Conservation (phyloP, 1,139 yeast genomes). For the Groenewaldozyma auringiensis region DNA sequence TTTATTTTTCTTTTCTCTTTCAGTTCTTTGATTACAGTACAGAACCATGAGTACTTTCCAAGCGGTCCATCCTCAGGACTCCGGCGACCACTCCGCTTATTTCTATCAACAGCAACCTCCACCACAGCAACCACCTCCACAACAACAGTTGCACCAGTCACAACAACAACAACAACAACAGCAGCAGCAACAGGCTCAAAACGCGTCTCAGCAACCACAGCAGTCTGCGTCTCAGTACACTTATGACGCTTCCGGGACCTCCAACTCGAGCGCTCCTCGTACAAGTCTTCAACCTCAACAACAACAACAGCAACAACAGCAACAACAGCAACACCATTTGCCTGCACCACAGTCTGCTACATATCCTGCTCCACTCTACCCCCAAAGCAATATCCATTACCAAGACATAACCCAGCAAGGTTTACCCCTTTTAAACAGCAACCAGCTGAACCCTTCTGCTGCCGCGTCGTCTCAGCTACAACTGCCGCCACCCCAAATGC, state of each 20-base stretch:
- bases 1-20: not conserved
- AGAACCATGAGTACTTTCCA: not conserved
- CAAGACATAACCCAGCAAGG: constrained; percentile 4
- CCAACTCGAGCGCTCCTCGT: not conserved
- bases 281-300: not conserved
- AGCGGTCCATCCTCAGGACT: not conserved
- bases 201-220: constrained; percentile 3
- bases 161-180: constrained; percentile 8
- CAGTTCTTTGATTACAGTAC: not conserved
- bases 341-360: constrained; percentile 13
- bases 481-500: constrained; percentile 5
- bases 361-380: constrained; percentile 10
- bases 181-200: constrained; percentile 1
- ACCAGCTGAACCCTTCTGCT: constrained; percentile 1
- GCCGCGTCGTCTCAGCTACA: constrained; percentile 1
- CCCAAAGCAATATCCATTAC: constrained; percentile 6
- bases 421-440: constrained; percentile 1
- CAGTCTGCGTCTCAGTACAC: not conserved
- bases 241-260: too few species aligned
- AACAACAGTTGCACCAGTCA: constrained; percentile 9
- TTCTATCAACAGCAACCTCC: constrained; percentile 6
- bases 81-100: constrained; percentile 1
- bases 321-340: constrained; percentile 4
- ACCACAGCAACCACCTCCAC: constrained; percentile 14
- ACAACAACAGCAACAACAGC: constrained; percentile 5